Evolutionary conservation across 768 basidiomycete genomes (phyloP), one percentile per base, ranked within the genome.

Genomic region (Suillus ampliporus): DNA sequence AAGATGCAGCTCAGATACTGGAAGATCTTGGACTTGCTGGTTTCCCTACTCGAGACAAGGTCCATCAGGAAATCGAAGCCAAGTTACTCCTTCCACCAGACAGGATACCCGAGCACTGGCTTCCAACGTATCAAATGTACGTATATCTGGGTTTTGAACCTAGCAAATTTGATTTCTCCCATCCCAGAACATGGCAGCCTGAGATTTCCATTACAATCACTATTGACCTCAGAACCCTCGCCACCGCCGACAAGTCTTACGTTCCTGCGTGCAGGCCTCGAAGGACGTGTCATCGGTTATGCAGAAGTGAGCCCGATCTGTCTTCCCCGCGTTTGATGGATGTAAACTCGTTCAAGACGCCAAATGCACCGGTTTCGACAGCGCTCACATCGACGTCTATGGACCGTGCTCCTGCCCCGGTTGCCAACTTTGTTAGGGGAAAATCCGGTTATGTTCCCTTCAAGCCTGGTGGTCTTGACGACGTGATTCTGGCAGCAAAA

Each of bases 391-490:
- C 95, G 13, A 94, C 92, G 2, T 92, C 93, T 34, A 76, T 96
- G 62, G 86, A 90, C 64, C 87, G 97, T 56, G 91, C 92, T 4
- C 96, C 95, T 9, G 94, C 88, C 15, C 84, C 90, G 0, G 83
- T 82, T 61, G 83, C 86, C 59, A 89, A 86, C 60, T 99, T 99
- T 75, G 95, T 99, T 21, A 83, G 96, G 61, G 97, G 97, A 50
- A 97, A 97, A 76, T 91, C 95, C 23, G 91, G 91, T 48, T 87
- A 96, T 76, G 86, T 96, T 10, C 97, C 97, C 1, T 99, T 99
- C 76, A 85, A 89, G 78, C 97, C 97, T 7, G 97, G 97, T 51
- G 97, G 97, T 3, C 79, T 99, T 11, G 94, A 94, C 47, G 89
- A 89, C 66, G 79, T 82, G 3, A 69, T 83, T 5, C 72, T 77